Evolutionary conservation across 441 rosid genomes (phyloP).

Genomic region (Biscutella laevigata): DNA sequence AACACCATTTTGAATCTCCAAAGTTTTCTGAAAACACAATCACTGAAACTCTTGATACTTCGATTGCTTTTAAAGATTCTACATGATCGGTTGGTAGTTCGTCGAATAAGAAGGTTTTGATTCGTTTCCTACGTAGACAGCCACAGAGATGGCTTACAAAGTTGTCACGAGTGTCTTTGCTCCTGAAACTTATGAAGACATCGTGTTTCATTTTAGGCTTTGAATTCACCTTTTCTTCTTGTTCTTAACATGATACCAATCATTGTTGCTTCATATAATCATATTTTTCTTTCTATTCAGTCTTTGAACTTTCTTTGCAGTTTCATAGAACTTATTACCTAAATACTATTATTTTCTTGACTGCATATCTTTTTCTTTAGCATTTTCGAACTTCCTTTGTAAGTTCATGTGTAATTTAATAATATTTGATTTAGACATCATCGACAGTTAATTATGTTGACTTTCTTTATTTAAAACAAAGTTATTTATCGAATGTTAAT

Average conservation of each 20-base stretch:
- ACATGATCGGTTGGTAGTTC: conserved; percentile 16
- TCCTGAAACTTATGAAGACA: conserved; percentile 22
- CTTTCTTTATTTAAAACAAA: too few relatives aligned
- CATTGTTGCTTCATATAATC: background rate
- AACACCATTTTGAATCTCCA: conserved; percentile 23
- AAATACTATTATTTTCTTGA: background rate
- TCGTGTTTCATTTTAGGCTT: conserved; percentile 12
- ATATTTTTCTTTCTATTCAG: background rate
- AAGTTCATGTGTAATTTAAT: background rate
- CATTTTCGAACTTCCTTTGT: background rate
- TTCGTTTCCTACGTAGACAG: conserved; percentile 13
- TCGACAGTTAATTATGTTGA: background rate
- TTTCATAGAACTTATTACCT: background rate
- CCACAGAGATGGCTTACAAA: conserved; percentile 26
- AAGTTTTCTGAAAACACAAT: conserved; percentile 22
- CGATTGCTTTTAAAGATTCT: conserved; percentile 15
- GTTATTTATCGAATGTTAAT: too few relatives aligned
- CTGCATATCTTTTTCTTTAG: background rate
- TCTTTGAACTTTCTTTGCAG: background rate
- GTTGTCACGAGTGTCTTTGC: conserved; percentile 20
- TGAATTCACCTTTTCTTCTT: background rate
- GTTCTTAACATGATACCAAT: background rate
- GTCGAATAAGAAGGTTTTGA: conserved; percentile 13
- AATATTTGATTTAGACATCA: background rate
- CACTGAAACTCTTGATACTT: conserved; percentile 20